phyloP scores from a whole-genome alignment of 768 basidiomycete genomes.

The Lentinus tigrinus region DNA sequence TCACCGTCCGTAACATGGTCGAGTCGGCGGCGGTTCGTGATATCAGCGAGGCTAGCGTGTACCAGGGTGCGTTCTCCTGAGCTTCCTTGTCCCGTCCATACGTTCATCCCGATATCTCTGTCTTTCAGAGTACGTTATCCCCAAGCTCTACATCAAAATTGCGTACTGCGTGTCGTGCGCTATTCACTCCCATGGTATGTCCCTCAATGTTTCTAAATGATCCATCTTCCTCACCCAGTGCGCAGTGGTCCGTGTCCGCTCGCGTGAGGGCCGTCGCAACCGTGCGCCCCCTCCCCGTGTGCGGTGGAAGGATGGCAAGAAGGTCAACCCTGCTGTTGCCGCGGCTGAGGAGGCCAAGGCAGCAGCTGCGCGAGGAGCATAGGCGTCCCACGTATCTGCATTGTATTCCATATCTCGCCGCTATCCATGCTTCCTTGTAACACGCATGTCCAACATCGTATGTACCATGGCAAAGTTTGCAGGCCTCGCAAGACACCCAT shows the following conservation, averaged over 20 bases:
- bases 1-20: conserved; percentile 99
- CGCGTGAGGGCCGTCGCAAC: conserved; percentile 93
- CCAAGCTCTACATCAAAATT: conserved; percentile 98
- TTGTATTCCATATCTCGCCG: conserved; percentile 21
- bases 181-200: conserved; percentile 95
- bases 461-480: not conserved
- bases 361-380: conserved; percentile 51
- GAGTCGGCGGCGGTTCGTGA: conserved; percentile 98
- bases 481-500: not conserved
- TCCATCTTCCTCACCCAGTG: not conserved
- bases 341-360: conserved; percentile 89
- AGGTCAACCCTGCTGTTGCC: conserved; percentile 93
- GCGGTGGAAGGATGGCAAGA: conserved; percentile 94
- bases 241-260: conserved; percentile 95
- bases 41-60: conserved; percentile 94
- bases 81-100: not conserved
- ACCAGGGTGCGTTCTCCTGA: conserved; percentile 62
- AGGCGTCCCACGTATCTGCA: conserved; percentile 24
- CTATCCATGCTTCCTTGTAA: conserved; percentile 19
- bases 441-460: not conserved
- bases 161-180: conserved; percentile 99
- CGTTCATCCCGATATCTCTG: not conserved
- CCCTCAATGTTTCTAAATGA: not conserved
- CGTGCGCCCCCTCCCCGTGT: conserved; percentile 95
- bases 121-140: conserved; percentile 83